Evolutionary conservation across 306 rosid genomes (phyloP).

Genomic region (Trichosanthes truncata): DNA sequence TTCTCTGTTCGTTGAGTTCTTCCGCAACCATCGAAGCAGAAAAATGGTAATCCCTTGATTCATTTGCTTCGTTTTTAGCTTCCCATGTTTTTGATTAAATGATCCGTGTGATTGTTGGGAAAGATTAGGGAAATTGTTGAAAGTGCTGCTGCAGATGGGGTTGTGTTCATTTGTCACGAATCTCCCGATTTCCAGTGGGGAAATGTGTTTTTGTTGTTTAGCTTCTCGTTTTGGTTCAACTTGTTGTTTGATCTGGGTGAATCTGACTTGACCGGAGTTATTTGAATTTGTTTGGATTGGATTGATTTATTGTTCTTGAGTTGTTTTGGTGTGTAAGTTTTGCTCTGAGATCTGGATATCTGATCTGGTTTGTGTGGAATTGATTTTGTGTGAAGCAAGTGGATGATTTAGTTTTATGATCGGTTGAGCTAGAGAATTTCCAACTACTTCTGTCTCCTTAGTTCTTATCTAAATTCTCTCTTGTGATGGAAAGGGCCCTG

Average conservation of each 20-base stretch:
- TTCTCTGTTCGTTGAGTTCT: not conserved
- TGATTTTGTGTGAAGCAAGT: not conserved
- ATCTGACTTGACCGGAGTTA: not conserved
- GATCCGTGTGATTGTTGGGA: not conserved
- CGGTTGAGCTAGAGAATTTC: not conserved
- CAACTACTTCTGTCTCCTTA: not conserved
- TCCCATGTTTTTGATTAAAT: not conserved
- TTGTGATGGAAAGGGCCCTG: not conserved
- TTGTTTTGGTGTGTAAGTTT: not conserved
- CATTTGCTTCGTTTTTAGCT: not conserved
- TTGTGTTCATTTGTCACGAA: not conserved
- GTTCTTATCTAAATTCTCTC: not conserved
- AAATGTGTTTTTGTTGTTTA: not conserved
- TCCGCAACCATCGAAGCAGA: not conserved
- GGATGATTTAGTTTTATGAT: not conserved
- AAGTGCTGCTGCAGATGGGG: not conserved
- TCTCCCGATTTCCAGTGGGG: not conserved
- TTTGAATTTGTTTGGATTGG: not conserved
- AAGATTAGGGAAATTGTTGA: not conserved
- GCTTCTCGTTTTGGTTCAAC: not conserved
- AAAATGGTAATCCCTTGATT: not conserved
- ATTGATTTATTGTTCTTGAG: not conserved
- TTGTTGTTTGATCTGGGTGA: not conserved
- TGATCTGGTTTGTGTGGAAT: constrained; percentile 5
- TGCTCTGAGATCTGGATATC: not conserved